Conservation (phyloP, 805 yeast genomes). For the Ogataea paradorogensis region DNA sequence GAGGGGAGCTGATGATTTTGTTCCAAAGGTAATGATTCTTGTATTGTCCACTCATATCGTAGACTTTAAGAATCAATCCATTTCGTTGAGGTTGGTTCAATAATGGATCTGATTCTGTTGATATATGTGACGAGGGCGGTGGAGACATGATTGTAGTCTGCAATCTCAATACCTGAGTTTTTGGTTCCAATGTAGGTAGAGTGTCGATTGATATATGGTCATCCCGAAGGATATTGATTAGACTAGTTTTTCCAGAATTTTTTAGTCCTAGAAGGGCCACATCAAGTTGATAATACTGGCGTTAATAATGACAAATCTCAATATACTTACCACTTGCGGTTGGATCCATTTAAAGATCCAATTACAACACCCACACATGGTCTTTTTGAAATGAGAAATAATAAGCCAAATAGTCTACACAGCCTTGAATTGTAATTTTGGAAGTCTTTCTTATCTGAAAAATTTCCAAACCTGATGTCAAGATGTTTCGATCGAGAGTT, state of each 20-base stretch:
- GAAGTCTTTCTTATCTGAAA: slow-evolving; percentile 11
- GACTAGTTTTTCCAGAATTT: slow-evolving; percentile 32
- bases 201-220: slow-evolving; percentile 14
- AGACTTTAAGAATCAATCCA: slow-evolving; percentile 19
- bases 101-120: slow-evolving; percentile 4
- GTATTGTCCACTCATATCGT: slow-evolving; percentile 33
- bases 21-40: slow-evolving; percentile 27
- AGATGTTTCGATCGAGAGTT: slow-evolving; percentile 14
- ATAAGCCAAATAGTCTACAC: background rate
- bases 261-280: slow-evolving; percentile 30
- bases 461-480: slow-evolving; percentile 1
- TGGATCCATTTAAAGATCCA: slow-evolving; percentile 11
- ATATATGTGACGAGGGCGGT: slow-evolving; percentile 9
- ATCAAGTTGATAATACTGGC: slow-evolving; percentile 27
- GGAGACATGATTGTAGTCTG: slow-evolving; percentile 8
- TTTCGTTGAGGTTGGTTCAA: slow-evolving; percentile 1
- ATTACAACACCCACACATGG: slow-evolving; percentile 3
- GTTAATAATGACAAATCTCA: background rate
- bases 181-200: slow-evolving; percentile 27
- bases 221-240: slow-evolving; percentile 18
- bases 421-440: slow-evolving; percentile 2
- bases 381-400: background rate
- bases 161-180: slow-evolving; percentile 14
- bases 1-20: slow-evolving; percentile 8
- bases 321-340: slow-evolving; percentile 19